These are phyloP conservation scores for Aspergillus leporis DNA, from an alignment of 495 filamentous ascomycete genomes.

Conservation along the genomic window DNA sequence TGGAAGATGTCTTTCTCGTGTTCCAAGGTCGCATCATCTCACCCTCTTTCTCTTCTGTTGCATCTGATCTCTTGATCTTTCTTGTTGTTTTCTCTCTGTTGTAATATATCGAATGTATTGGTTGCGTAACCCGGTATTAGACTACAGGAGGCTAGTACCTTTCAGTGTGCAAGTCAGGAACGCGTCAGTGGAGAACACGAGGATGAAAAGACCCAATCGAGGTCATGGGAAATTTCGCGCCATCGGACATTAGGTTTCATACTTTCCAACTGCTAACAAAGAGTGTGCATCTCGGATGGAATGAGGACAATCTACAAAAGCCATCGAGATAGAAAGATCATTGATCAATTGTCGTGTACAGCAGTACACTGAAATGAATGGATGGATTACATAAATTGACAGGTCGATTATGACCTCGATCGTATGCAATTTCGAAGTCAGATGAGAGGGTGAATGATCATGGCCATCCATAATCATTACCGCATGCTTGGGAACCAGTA, in stretches of 20 bases:
- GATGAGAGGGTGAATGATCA: constrained; percentile 1
- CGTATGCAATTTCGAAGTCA: constrained; percentile 3
- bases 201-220: constrained; percentile 19
- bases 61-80: constrained; percentile 1
- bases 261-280: constrained; percentile 12
- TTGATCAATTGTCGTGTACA: not conserved
- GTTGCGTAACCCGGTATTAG: constrained; percentile 11
- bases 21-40: constrained; percentile 7
- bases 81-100: not conserved
- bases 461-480: not conserved
- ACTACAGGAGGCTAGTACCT: constrained; percentile 7
- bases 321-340: not conserved
- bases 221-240: constrained; percentile 13
- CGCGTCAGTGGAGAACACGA: constrained; percentile 30
- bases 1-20: not conserved
- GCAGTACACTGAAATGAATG: not conserved
- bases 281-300: constrained; percentile 11
- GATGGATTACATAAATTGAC: not conserved
- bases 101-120: constrained; percentile 5
- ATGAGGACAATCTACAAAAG: not conserved
- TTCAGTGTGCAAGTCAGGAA: constrained; percentile 33
- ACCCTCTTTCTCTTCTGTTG: not conserved
- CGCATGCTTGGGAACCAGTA: not conserved
- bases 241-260: constrained; percentile 21
- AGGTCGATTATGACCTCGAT: constrained; percentile 1